Evolutionary conservation across 2,329 filamentous ascomycete species (phyloP).

Genomic region (Xylariaceae sp.): DNA sequence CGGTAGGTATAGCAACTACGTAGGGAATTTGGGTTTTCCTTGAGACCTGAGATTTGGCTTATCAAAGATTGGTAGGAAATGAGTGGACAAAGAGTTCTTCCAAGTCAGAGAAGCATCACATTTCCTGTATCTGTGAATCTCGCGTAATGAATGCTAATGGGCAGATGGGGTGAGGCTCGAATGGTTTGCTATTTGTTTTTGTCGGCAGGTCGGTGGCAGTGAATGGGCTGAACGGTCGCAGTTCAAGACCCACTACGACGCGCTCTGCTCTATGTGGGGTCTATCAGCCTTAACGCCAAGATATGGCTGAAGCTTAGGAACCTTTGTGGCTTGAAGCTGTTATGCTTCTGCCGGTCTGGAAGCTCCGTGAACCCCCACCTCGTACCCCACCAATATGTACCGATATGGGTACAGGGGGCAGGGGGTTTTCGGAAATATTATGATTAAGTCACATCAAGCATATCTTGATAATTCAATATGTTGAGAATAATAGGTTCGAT

Average conservation of each 20-base stretch:
- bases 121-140: neutral
- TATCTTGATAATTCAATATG: too few species aligned
- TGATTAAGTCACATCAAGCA: too few species aligned
- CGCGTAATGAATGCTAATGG: neutral
- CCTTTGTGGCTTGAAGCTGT: neutral
- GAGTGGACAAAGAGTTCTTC: neutral
- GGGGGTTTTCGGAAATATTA: too few species aligned
- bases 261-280: too few species aligned
- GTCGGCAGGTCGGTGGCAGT: neutral
- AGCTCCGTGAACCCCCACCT: conserved; percentile 6
- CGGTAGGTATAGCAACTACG: too few species aligned
- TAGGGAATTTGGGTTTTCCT: too few species aligned
- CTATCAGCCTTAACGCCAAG: neutral
- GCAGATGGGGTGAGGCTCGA: neutral
- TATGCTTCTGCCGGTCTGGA: conserved; percentile 12
- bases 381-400: neutral
- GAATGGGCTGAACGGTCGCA: neutral
- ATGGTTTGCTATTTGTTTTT: conserved; percentile 11
- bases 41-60: too few species aligned
- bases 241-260: too few species aligned
- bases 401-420: too few species aligned
- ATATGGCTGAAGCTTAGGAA: neutral
- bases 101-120: neutral
- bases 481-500: too few species aligned
- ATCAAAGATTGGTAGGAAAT: neutral